Percentiles rank a stretch among this genome's conserved stretches.
phyloP scores from a whole-genome alignment of 768 basidiomycete species.

The Suillus tomentosus region DNA sequence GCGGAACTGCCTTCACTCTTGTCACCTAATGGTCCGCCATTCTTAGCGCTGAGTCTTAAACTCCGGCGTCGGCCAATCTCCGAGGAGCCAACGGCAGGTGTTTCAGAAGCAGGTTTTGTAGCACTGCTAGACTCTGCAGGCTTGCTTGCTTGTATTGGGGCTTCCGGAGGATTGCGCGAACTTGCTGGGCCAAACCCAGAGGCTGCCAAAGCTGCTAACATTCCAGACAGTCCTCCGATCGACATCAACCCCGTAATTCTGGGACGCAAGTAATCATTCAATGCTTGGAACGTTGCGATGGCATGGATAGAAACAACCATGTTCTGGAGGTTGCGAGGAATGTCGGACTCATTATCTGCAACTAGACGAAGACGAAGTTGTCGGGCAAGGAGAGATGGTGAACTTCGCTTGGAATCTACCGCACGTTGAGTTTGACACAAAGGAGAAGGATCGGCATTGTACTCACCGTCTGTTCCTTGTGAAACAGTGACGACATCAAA shows the following conservation, averaged over 20 bases:
- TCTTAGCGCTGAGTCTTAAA: conserved; percentile 78
- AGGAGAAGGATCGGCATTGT: conserved; percentile 3
- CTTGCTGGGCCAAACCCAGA: conserved; percentile 63
- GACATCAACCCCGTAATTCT: conserved; percentile 75
- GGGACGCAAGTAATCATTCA: conserved; percentile 94
- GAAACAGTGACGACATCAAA: conserved; percentile 94
- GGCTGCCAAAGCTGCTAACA: conserved; percentile 88
- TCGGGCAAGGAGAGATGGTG: conserved; percentile 88
- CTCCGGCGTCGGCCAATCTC: conserved; percentile 72
- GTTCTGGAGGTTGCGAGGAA: conserved; percentile 84
- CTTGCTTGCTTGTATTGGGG: conserved; percentile 28
- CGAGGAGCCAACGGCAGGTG: conserved; percentile 37
- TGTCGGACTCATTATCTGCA: conserved; percentile 87
- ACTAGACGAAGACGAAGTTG: conserved; percentile 87
- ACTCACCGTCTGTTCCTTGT: conserved; percentile 76
- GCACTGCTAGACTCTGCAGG: conserved; percentile 27
- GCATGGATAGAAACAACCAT: conserved; percentile 98
- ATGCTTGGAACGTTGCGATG: conserved; percentile 95
- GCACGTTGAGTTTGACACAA: conserved; percentile 1
- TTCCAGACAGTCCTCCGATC: conserved; percentile 71
- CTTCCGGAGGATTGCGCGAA: conserved; percentile 37
- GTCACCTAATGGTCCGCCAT: conserved; percentile 30
- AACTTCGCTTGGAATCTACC: conserved; percentile 85
- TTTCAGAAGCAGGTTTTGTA: conserved; percentile 26
- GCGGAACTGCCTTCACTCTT: conserved; percentile 20